Evolutionary conservation across 768 basidiomycete species (phyloP).

Genomic region (Lyophyllum decastes): DNA sequence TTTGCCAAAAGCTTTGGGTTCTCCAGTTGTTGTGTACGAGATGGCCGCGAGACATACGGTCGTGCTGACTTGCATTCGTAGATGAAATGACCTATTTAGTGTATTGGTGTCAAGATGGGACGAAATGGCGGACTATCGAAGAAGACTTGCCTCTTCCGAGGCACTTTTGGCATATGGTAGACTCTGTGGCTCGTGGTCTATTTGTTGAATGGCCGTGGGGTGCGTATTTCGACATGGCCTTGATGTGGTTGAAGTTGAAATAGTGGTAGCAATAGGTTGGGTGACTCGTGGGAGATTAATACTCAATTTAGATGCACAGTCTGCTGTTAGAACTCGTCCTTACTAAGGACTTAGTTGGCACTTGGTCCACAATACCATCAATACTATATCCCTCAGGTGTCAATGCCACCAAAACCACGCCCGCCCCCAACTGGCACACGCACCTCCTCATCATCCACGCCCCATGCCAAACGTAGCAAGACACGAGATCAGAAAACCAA

Average conservation of each 20-base stretch:
- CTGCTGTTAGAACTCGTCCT: no score
- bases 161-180: constrained; percentile 84
- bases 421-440: neutral
- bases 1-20: constrained; percentile 71
- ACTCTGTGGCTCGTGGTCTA: constrained; percentile 61
- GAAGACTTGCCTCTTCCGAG: constrained; percentile 58
- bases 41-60: constrained; percentile 88
- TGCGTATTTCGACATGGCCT: constrained; percentile 75
- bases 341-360: no score
- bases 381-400: neutral
- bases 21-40: constrained; percentile 83
- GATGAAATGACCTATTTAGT: constrained; percentile 74
- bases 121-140: neutral
- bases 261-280: neutral
- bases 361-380: no score
- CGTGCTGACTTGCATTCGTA: constrained; percentile 84
- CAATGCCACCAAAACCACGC: neutral
- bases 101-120: neutral
- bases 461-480: neutral
- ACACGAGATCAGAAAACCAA: neutral
- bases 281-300: neutral
- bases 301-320: no score
- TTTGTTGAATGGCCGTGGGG: constrained; percentile 67
- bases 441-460: neutral
- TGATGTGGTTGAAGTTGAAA: neutral